Evolutionary conservation across 2,329 filamentous ascomycete species (phyloP).

Genomic region (Emericellopsis atlantica): DNA sequence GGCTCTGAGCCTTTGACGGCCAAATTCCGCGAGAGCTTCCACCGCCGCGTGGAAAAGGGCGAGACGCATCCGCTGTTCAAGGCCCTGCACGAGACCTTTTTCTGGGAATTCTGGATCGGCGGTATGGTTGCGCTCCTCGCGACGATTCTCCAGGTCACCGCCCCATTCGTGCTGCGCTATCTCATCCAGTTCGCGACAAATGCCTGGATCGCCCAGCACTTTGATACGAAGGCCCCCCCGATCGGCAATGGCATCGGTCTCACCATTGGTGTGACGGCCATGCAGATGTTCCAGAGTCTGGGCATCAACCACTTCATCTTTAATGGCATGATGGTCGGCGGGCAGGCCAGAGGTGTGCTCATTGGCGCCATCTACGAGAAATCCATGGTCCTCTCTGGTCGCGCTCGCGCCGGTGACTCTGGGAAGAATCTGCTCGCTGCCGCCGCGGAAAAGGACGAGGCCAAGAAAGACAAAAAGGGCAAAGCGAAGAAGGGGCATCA

Average conservation of each 20-base stretch:
- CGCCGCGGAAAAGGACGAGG: constrained; percentile 24
- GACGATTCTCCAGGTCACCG: constrained; percentile 66
- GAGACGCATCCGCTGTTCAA: constrained; percentile 63
- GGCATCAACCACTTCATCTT: constrained; percentile 88
- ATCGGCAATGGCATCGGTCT: constrained; percentile 71
- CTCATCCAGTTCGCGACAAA: constrained; percentile 75
- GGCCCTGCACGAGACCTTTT: constrained; percentile 80
- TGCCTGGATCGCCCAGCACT: constrained; percentile 54
- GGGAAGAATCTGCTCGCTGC: constrained; percentile 5
- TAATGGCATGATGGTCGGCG: constrained; percentile 82
- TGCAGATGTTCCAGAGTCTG: constrained; percentile 76
- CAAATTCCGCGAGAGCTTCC: constrained; percentile 56
- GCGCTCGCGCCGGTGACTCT: constrained; percentile 72
- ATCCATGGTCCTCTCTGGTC: constrained; percentile 74
- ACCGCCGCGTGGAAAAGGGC: constrained; percentile 52
- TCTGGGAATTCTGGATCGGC: constrained; percentile 72
- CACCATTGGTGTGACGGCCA: constrained; percentile 69
- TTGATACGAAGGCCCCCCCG: constrained; percentile 42
- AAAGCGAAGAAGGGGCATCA: constrained; percentile 20
- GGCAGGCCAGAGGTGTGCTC: constrained; percentile 66
- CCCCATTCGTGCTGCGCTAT: constrained; percentile 75
- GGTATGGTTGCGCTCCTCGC: constrained; percentile 64
- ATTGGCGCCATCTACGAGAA: constrained; percentile 89
- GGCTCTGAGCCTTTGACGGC: constrained; percentile 56
- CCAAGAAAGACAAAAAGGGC: constrained; percentile 24